Percentiles rank a stretch among this genome's conserved stretches.
Conservation (phyloP, 2,329 filamentous ascomycete species). For the Chaetomiaceae sp. region DNA sequence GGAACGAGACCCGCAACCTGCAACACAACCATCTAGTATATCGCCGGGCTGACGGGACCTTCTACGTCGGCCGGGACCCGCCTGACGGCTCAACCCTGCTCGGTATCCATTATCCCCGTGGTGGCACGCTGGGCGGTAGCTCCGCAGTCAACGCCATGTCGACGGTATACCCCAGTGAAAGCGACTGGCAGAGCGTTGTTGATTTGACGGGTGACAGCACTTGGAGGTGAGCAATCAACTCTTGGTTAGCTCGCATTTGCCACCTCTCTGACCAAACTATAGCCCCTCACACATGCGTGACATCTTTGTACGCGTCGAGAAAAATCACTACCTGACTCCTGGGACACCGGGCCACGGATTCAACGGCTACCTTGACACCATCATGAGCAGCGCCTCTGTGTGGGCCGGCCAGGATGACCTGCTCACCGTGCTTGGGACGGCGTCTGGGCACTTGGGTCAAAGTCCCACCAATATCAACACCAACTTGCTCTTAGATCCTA, state of each 20-base stretch:
- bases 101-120: slow-evolving; percentile 38
- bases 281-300: slow-evolving; percentile 37
- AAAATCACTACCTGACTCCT: slow-evolving; percentile 38
- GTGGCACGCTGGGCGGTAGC: slow-evolving; percentile 37
- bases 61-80: slow-evolving; percentile 29
- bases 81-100: slow-evolving; percentile 26
- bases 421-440: slow-evolving; percentile 9
- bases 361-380: slow-evolving; percentile 36
- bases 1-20: slow-evolving; percentile 43
- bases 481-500: slow-evolving; percentile 23
- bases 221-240: slow-evolving; percentile 19
- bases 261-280: neutral
- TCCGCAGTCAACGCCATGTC: slow-evolving; percentile 33
- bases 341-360: slow-evolving; percentile 40
- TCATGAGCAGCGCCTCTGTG: slow-evolving; percentile 12
- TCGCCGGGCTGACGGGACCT: slow-evolving; percentile 28
- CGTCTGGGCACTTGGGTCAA: slow-evolving; percentile 16
- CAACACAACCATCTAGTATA: slow-evolving; percentile 48
- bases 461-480: slow-evolving; percentile 14
- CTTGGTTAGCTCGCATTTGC: neutral
- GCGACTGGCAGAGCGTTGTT: slow-evolving; percentile 32
- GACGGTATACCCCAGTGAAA: slow-evolving; percentile 31
- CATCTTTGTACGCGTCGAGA: slow-evolving; percentile 41
- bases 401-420: slow-evolving; percentile 14
- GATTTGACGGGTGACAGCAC: slow-evolving; percentile 20